Percentiles rank a stretch among this genome's conserved stretches.
These are phyloP conservation scores for Escallonia herrerae DNA, from an alignment of 129 eudicot species.

Conservation along the genomic window DNA sequence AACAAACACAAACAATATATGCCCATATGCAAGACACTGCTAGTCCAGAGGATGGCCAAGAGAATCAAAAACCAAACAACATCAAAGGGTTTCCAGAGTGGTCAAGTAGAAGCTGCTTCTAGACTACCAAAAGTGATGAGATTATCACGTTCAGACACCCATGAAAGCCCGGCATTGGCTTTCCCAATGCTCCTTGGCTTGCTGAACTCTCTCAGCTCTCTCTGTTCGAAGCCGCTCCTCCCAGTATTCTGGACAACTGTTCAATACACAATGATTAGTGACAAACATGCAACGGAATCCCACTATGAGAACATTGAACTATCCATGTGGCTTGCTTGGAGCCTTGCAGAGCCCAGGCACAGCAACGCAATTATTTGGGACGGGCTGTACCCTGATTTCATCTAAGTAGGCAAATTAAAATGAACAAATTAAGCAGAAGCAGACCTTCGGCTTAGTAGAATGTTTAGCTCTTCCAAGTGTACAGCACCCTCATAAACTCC, in stretches of 20 bases:
- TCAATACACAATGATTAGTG: background rate
- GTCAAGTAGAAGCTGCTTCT: too few species aligned
- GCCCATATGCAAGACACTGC: too few species aligned
- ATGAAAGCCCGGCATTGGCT: slow-evolving; percentile 54
- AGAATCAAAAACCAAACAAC: too few species aligned
- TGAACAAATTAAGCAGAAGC: background rate
- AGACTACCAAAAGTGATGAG: background rate
- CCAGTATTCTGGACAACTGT: slow-evolving; percentile 85
- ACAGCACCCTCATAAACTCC: slow-evolving; percentile 77
- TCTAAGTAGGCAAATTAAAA: background rate
- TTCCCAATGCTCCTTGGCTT: slow-evolving; percentile 85
- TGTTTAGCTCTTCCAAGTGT: slow-evolving; percentile 91
- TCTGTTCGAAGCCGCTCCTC: slow-evolving; percentile 66
- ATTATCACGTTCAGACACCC: slow-evolving; percentile 35
- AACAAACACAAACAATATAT: too few species aligned
- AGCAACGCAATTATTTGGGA: too few species aligned
- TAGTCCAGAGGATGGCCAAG: too few species aligned
- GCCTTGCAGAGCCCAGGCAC: too few species aligned
- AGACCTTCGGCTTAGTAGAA: slow-evolving; percentile 69
- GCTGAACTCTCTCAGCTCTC: slow-evolving; percentile 60
- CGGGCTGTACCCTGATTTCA: background rate
- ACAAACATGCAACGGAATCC: too few species aligned
- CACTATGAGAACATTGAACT: too few species aligned
- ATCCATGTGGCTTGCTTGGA: too few species aligned
- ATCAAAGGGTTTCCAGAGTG: too few species aligned